Evolutionary conservation across 345 rosid species (phyloP).

Genomic region (Arabidopsis arenosa): DNA sequence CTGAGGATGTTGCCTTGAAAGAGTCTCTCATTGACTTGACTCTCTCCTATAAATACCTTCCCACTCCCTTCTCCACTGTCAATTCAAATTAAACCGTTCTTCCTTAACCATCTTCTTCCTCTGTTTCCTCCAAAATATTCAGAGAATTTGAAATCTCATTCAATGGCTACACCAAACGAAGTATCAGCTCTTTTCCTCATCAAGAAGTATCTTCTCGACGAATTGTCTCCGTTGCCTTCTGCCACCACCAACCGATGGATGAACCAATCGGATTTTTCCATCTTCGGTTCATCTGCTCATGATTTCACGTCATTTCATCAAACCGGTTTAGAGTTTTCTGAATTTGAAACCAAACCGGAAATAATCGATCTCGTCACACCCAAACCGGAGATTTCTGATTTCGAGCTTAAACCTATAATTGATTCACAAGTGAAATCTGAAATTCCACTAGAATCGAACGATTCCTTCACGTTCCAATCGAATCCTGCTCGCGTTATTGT

Average conservation of each 20-base stretch:
- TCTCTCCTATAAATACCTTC: constrained; percentile 30
- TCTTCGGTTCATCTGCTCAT: constrained; percentile 23
- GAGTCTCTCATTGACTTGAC: constrained; percentile 37
- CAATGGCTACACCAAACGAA: constrained; percentile 52
- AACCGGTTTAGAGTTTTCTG: constrained; percentile 34
- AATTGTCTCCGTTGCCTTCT: constrained; percentile 47
- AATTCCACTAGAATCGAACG: neutral
- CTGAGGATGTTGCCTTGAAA: constrained; percentile 31
- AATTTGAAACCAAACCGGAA: constrained; percentile 55
- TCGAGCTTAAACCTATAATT: neutral
- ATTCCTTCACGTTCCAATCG: constrained; percentile 37
- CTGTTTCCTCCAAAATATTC: neutral
- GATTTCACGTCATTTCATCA: constrained; percentile 34
- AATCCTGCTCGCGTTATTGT: constrained; percentile 3
- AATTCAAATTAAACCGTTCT: neutral
- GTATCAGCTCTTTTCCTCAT: constrained; percentile 57
- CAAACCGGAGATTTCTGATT: constrained; percentile 33
- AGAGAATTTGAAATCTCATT: neutral
- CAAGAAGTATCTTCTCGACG: constrained; percentile 62
- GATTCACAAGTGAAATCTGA: constrained; percentile 14
- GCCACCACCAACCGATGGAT: constrained; percentile 33
- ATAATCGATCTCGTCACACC: constrained; percentile 49
- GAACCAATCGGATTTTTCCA: constrained; percentile 36
- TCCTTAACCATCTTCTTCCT: neutral
- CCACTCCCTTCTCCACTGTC: constrained; percentile 38